Evolutionary conservation across 2,329 filamentous ascomycete genomes (phyloP), one percentile per base, ranked within the genome.

Genomic region (Stachybotrys chlorohalonatus): DNA sequence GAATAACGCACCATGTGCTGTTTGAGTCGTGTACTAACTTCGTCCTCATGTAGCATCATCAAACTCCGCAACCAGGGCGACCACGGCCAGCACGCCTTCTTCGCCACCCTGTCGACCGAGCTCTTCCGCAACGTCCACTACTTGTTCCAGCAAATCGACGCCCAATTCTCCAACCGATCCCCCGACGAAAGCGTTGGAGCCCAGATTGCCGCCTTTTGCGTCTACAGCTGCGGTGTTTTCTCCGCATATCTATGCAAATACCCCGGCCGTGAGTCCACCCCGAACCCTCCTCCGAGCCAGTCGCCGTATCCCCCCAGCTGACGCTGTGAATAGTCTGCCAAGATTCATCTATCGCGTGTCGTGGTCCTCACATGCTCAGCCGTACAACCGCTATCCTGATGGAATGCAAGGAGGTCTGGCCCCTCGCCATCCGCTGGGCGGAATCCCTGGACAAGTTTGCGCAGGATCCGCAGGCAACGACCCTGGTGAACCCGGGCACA

Each of bases 131-230:
- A 80, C 51, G 75, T 81, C 5, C 69, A 69, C 32, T 63, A 67
- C 1, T 62, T 81, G 4, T 79, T 74, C 56, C 70, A 77, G 50
- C 78, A 81, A 56, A 74, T 81, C 15, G 72, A 78, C 50, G 74
- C 75, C 5, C 77, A 80, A 54, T 81, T 79, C 56, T 72, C 72
- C 13, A 69, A 72, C 5, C 71, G 74, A 6, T 66, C 72, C 1
- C 66, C 71, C 0, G 73, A 78, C 36, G 77, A 79, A 57, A 75
- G 75, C 42, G 72, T 79, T 15, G 78, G 78, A 2, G 76, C 77
- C 2, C 78, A 81, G 60, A 81, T 81, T 70, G 73, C 77, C 15
- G 75, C 76, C 1, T 81, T 81, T 58, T 78, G 76, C 54, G 76
- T 81, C 11, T 81, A 81, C 52, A 78, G 71, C n/a, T 81, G 78